phyloP scores from a whole-genome alignment of 306 rosid genomes.

The Cajanus cajan region DNA sequence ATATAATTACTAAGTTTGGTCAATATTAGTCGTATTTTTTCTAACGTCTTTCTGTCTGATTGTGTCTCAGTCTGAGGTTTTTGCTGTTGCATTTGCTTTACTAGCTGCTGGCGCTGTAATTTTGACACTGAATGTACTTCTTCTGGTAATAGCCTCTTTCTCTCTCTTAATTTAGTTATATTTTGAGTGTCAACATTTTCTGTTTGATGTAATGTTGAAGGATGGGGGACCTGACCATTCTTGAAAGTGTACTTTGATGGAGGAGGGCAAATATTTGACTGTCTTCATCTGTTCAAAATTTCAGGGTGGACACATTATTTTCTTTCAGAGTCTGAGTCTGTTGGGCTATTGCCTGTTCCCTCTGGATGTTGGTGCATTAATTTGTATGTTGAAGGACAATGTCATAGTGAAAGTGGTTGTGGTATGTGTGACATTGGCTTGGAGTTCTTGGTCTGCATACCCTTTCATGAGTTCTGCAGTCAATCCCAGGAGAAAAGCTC shows the following conservation, averaged over 20 bases:
- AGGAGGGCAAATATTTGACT: not conserved
- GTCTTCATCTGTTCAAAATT: slow-evolving; percentile 26
- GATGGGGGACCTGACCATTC: not conserved
- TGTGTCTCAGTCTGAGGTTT: slow-evolving; percentile 82
- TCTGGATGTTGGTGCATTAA: slow-evolving; percentile 81
- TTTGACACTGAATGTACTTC: slow-evolving; percentile 92
- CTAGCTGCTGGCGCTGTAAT: slow-evolving; percentile 96
- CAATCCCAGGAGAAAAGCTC: slow-evolving; percentile 98
- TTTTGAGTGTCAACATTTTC: not conserved
- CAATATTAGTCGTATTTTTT: slow-evolving; percentile 2
- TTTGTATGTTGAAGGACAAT: slow-evolving; percentile 91
- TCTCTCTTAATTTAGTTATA: not conserved
- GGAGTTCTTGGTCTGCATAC: slow-evolving; percentile 99
- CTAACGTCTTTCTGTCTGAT: slow-evolving; percentile 16
- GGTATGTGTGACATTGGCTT: slow-evolving; percentile 85
- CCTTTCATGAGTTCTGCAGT: slow-evolving; percentile 99
- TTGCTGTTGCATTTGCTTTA: slow-evolving; percentile 96
- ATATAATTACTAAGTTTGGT: not conserved
- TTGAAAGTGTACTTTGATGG: not conserved
- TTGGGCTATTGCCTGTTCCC: slow-evolving; percentile 97
- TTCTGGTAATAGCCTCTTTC: slow-evolving; percentile 66
- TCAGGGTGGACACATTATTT: slow-evolving; percentile 97
- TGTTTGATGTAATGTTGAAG: not conserved
- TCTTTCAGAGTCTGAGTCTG: slow-evolving; percentile 96
- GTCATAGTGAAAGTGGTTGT: slow-evolving; percentile 76